A percentile compares a stretch with the other conserved stretches of the same genome.
phyloP scores from a whole-genome alignment of 2,329 filamentous ascomycete species.

The Fusarium fujikuroi region DNA sequence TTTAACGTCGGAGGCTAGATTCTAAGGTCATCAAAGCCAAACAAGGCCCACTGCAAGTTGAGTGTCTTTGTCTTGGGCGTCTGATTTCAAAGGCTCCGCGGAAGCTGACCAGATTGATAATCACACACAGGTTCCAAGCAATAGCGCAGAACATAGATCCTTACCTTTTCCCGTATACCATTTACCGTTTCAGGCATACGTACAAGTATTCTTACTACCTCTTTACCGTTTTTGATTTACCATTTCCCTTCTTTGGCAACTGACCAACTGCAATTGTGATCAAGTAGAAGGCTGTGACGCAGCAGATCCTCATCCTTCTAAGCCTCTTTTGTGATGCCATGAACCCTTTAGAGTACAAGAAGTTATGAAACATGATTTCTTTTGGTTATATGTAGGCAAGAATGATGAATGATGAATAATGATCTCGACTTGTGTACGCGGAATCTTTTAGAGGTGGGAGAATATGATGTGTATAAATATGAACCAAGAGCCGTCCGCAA shows the following conservation, averaged over 20 bases:
- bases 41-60: background rate
- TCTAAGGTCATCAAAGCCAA: background rate
- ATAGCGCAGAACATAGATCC: background rate
- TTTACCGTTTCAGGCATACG: background rate
- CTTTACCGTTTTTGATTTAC: background rate
- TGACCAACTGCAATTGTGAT: background rate
- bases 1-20: background rate
- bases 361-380: background rate
- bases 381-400: background rate
- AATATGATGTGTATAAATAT: conserved; percentile 2
- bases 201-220: rapidly evolving
- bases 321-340: background rate
- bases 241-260: background rate
- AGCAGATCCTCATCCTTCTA: background rate
- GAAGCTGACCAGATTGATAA: conserved; percentile 15
- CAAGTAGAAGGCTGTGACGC: background rate
- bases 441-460: background rate
- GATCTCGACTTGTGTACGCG: background rate
- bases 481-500: background rate
- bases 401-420: background rate
- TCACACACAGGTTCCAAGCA: background rate
- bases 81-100: conserved; percentile 8
- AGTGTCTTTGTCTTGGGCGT: background rate
- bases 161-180: background rate
- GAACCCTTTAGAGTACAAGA: background rate